phyloP scores from a whole-genome alignment of 164 flowering plant genomes.

The Tetracentron sinense region DNA sequence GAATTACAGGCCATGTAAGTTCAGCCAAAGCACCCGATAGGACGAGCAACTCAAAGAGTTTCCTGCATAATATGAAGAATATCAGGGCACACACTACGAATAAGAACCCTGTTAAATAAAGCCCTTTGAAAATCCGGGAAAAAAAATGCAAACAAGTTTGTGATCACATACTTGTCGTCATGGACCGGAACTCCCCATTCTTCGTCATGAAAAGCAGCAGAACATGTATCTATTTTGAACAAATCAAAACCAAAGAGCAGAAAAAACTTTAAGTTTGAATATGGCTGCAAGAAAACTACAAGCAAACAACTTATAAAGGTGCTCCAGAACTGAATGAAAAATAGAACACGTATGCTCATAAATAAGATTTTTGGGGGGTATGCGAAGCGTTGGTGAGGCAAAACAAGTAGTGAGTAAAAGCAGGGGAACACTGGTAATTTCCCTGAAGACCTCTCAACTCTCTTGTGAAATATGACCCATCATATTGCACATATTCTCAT shows the following conservation, averaged over 20 bases:
- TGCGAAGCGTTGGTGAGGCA: too few relatives aligned
- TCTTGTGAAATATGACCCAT: too few relatives aligned
- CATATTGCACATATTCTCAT: too few relatives aligned
- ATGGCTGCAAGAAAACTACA: too few relatives aligned
- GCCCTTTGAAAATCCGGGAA: neutral
- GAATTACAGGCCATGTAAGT: slow-evolving; percentile 67
- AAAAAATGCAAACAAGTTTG: slow-evolving; percentile 3
- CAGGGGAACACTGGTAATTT: too few relatives aligned
- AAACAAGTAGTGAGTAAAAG: too few relatives aligned
- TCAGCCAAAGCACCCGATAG: slow-evolving; percentile 71
- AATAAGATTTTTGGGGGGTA: too few relatives aligned
- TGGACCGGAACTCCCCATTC: slow-evolving; percentile 89
- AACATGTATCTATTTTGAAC: slow-evolving; percentile 44
- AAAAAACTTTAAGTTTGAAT: too few relatives aligned
- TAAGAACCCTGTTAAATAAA: neutral
- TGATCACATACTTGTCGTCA: slow-evolving; percentile 58
- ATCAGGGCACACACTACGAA: neutral
- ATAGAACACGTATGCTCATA: too few relatives aligned
- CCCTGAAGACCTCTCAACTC: too few relatives aligned
- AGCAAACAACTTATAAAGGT: too few relatives aligned
- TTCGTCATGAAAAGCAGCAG: slow-evolving; percentile 74
- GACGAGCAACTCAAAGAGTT: slow-evolving; percentile 57
- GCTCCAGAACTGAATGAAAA: too few relatives aligned
- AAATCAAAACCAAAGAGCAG: slow-evolving; percentile 19
- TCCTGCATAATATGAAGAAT: slow-evolving; percentile 32